These are phyloP conservation scores for Arthrobotrys musiformis DNA, from an alignment of 2,329 filamentous ascomycete genomes.

Conservation along the genomic window DNA sequence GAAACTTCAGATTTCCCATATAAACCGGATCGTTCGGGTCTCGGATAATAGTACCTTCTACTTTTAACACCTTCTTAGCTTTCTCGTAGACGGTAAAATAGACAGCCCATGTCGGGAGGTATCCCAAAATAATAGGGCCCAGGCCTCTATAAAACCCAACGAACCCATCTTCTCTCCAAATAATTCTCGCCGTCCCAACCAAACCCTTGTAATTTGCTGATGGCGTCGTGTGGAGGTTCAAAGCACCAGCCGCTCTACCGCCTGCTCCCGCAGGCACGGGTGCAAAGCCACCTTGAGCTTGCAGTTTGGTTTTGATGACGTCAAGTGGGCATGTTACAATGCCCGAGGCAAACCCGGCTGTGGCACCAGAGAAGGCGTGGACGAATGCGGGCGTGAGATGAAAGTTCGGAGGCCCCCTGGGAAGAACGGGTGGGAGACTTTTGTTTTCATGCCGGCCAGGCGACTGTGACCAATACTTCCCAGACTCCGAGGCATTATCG, in stretches of 20 bases:
- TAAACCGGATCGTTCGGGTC: neutral
- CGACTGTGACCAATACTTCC: conserved; percentile 39
- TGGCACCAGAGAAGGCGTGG: conserved; percentile 85
- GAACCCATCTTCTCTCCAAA: conserved; percentile 88
- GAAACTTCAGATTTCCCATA: neutral
- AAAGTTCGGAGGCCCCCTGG: conserved; percentile 19
- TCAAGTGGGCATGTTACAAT: conserved; percentile 96
- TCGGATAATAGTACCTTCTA: conserved; percentile 30
- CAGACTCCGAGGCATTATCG: conserved; percentile 10
- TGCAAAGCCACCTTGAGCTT: conserved; percentile 87
- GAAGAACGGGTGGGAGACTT: conserved; percentile 22
- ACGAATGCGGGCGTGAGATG: conserved; percentile 70
- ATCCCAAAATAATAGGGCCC: conserved; percentile 93
- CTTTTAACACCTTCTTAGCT: conserved; percentile 75
- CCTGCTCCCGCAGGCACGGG: conserved; percentile 22
- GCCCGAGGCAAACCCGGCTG: conserved; percentile 90
- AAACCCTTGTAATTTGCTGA: conserved; percentile 81
- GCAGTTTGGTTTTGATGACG: conserved; percentile 98
- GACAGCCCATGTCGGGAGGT: conserved; percentile 96
- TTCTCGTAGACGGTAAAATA: conserved; percentile 97
- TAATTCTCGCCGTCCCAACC: conserved; percentile 83
- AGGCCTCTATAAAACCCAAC: conserved; percentile 92
- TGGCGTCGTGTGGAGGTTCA: conserved; percentile 60
- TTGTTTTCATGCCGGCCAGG: neutral
- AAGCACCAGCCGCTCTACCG: conserved; percentile 55